Evolutionary conservation across 164 flowering plant species (phyloP).

Genomic region (Aristolochia fimbriata): DNA sequence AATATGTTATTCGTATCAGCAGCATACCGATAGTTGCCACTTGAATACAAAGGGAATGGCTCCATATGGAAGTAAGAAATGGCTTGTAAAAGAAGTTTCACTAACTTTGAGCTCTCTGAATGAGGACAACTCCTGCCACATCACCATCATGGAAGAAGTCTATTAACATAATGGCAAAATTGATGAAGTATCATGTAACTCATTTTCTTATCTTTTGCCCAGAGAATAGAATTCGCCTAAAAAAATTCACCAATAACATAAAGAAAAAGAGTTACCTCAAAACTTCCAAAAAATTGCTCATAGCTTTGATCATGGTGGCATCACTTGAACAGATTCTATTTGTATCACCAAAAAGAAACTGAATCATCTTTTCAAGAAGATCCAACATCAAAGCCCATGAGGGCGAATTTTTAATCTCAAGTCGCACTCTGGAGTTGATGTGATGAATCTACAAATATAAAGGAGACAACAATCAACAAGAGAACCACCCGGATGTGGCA

Average conservation of each 20-base stretch:
- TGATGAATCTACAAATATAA: conserved; percentile 38
- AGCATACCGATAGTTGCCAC: conserved; percentile 17
- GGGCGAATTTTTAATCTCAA: conserved; percentile 35
- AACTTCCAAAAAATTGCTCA: conserved; percentile 39
- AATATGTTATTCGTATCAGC: background rate
- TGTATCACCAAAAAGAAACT: conserved; percentile 19
- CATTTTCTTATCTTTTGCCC: too few species aligned
- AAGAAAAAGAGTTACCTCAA: conserved; percentile 33
- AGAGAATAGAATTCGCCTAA: background rate
- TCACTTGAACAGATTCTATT: conserved; percentile 12
- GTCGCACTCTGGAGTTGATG: conserved; percentile 25
- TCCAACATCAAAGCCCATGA: conserved; percentile 42
- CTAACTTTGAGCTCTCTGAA: conserved; percentile 31
- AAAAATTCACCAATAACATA: background rate
- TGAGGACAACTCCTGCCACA: conserved; percentile 20
- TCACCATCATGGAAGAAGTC: conserved; percentile 13
- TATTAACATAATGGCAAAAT: background rate
- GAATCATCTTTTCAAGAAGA: conserved; percentile 32
- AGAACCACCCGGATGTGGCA: background rate
- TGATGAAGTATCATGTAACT: background rate
- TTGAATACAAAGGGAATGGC: conserved; percentile 14
- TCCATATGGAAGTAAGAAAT: conserved; percentile 34
- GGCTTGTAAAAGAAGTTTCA: conserved; percentile 45
- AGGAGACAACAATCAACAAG: background rate
- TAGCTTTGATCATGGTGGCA: conserved; percentile 19